Evolutionary conservation across 495 filamentous ascomycete genomes (phyloP), one percentile per base, ranked within the genome.

Genomic region (Astrothelium macrocarpum): DNA sequence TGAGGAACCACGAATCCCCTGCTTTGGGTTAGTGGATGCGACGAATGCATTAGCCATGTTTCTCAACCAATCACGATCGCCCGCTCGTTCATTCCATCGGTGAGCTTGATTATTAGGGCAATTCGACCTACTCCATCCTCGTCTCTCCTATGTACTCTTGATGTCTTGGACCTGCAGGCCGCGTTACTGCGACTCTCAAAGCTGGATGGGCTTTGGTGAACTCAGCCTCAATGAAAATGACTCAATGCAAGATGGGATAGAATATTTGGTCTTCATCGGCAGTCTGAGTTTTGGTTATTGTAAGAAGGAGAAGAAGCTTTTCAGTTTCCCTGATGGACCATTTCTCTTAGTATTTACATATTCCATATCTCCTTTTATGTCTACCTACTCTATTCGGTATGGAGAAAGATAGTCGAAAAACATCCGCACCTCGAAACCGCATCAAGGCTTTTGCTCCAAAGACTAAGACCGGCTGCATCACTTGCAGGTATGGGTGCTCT

Each of bases 381-480:
- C n/a, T n/a, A n/a, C n/a, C n/a, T n/a, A n/a, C n/a, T n/a, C n/a
- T 25, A 28, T 56, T 56, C 25, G 0, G 23, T 28, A 56, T 56
- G 49, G 7, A 56, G 5, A 29, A 26, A 56, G 25, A 29, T 29
- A 7, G 49, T 25, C 26, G 7, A 25, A 25, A 20, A 5, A 28
- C 2, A 29, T 56, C 49, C 5, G 23, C 16, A 11, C 20, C 49
- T 20, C 49, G 29, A 28, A 29, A 29, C 2, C 49, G 49, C 7
- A 16, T 29, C 49, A 56, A 56, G 49, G 32, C 32, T 3, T 59
- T 43, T 20, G 49, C 49, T 14, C 62, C 49, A 3, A 64, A 64
- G 39, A 64, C 62, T 14, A 31, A 58, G 11, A 59, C 42, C 5
- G 62, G 62, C 49, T 64, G 62, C 34, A 53, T 39, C 5, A 64